phyloP scores from a whole-genome alignment of 2,329 filamentous ascomycete species.

The Aspergillus neotritici region DNA sequence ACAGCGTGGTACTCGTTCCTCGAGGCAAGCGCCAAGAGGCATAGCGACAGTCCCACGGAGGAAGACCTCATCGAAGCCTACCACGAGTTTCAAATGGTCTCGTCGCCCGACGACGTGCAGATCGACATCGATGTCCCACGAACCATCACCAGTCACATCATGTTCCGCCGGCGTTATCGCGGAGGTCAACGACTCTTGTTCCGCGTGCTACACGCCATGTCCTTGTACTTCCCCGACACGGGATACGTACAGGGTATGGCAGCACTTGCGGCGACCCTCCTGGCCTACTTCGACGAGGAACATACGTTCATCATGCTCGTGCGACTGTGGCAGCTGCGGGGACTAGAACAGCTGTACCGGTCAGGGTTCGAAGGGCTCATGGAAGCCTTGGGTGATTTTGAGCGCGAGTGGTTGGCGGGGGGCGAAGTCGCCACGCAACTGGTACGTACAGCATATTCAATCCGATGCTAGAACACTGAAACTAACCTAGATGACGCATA shows the following conservation, averaged over 20 bases:
- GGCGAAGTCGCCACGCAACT: conserved; percentile 76
- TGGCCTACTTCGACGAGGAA: conserved; percentile 97
- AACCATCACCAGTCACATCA: conserved; percentile 92
- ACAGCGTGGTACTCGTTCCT: conserved; percentile 95
- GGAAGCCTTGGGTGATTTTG: conserved; percentile 77
- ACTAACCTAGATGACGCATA: conserved; percentile 30
- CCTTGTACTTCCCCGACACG: conserved; percentile 81
- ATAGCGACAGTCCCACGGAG: conserved; percentile 58
- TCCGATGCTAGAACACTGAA: neutral
- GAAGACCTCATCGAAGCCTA: conserved; percentile 67
- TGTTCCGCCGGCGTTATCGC: conserved; percentile 88
- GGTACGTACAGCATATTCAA: conserved; percentile 49
- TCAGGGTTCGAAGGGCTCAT: conserved; percentile 82
- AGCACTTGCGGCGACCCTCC: conserved; percentile 78
- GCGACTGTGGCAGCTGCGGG: conserved; percentile 84
- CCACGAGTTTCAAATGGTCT: conserved; percentile 63
- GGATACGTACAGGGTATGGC: conserved; percentile 99
- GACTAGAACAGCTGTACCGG: conserved; percentile 76
- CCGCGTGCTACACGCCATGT: conserved; percentile 83
- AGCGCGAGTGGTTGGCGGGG: conserved; percentile 70
- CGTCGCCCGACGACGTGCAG: conserved; percentile 86
- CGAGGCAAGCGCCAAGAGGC: conserved; percentile 64
- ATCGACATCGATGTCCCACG: conserved; percentile 96
- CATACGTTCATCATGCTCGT: conserved; percentile 92
- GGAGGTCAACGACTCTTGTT: conserved; percentile 90